Base-by-base conservation (phyloP, 2,329 filamentous ascomycete species). In the Arthrobotrys megalospora region DNA sequence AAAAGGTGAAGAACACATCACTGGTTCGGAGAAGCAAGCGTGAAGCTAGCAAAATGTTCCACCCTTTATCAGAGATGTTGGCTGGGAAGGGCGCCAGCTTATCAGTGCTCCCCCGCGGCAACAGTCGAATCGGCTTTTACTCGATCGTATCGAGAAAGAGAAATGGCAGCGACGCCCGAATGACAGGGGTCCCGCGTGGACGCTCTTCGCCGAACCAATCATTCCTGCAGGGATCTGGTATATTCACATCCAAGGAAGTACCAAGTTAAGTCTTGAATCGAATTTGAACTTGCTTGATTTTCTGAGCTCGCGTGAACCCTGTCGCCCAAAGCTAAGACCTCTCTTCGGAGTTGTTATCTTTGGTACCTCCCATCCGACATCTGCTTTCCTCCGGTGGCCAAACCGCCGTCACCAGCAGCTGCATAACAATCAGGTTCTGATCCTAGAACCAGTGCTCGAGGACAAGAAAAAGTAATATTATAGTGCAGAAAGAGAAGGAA, bases 71-170 rank as follows among this genome's bases (percentile, higher is more conserved):
- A 36, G 24, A 55, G 47, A 38, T 32, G 38, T n/a, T 28, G 28
- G 24, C 48, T 52, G 48, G 1, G 7, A 21, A 14, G 6, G 5
- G 55, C 16, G 36, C 34, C 21, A 55, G 58, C 72, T 76, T 76
- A 76, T 76, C 72, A 65, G 72, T 45, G 55, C 16, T 21, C 72
- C 72, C 72, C 72, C 72, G 72, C 72, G 72, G 72, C 38, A 38
- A 55, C 14, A 62, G 34, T 3, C 38, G 16, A 47, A 64, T 48
- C 43, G 68, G 47, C 45, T 62, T 67, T 76, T 76, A 76, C 72
- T 76, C 72, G 64, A 76, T 76, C 64, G 64, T 69, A 76, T 76
- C 72, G 65, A 76, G 72, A 69, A 69, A 76, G 64, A 76, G 65
- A 76, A 76, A 76, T 65, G 41, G 32, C 34, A n/a, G 58, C 32